phyloP scores from a whole-genome alignment of 495 filamentous ascomycete genomes.

The Tirmania nivea region DNA sequence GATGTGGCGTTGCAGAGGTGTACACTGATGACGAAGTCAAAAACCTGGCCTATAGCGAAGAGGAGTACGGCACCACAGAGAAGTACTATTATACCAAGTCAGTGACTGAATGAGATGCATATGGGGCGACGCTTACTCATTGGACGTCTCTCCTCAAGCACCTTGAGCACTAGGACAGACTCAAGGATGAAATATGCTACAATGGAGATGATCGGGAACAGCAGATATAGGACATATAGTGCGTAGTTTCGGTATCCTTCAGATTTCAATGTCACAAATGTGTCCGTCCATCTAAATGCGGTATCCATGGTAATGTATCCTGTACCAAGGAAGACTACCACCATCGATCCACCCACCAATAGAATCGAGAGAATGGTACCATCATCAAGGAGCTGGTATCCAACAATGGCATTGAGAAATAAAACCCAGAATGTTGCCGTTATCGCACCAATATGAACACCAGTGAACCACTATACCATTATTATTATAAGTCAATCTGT shows the following conservation, averaged over 20 bases:
- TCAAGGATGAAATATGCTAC: constrained; percentile 68
- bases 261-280: constrained; percentile 32
- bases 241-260: constrained; percentile 51
- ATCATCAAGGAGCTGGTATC: constrained; percentile 84
- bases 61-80: constrained; percentile 49
- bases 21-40: constrained; percentile 80
- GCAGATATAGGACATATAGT: constrained; percentile 84
- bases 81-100: constrained; percentile 36
- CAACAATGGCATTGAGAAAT: constrained; percentile 76
- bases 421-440: constrained; percentile 76
- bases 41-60: constrained; percentile 83
- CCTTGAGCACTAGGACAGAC: constrained; percentile 52
- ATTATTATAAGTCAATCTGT: neutral
- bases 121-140: constrained; percentile 40
- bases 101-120: constrained; percentile 2
- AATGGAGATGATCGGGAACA: constrained; percentile 73
- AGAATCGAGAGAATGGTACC: constrained; percentile 68
- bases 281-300: constrained; percentile 61
- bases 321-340: constrained; percentile 62
- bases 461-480: constrained; percentile 54
- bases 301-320: constrained; percentile 84
- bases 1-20: constrained; percentile 64
- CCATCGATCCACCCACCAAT: constrained; percentile 46
- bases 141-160: constrained; percentile 68
- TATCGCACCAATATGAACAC: constrained; percentile 79